Evolutionary conservation across 2,329 filamentous ascomycete genomes (phyloP).

Genomic region (Aspergillus brasiliensis): DNA sequence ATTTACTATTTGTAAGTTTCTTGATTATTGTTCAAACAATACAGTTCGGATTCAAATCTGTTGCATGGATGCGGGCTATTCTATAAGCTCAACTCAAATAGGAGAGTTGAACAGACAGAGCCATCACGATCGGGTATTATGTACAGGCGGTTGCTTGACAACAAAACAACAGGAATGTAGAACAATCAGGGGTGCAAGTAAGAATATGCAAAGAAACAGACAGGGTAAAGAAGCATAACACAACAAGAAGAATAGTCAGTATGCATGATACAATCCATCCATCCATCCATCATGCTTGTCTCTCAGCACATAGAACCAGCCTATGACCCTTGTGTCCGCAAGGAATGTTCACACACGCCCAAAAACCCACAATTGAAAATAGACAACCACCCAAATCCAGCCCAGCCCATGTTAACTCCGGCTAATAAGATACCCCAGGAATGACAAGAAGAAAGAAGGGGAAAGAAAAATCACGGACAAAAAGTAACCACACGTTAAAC

Average conservation of each 20-base stretch:
- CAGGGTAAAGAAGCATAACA: not conserved
- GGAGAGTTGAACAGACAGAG: not conserved
- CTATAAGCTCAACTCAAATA: no score
- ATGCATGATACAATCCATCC: not conserved
- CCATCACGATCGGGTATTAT: not conserved
- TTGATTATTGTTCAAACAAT: not conserved
- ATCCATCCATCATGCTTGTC: not conserved
- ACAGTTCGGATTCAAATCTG: not conserved
- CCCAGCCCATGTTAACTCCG: not conserved
- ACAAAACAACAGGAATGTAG: not conserved
- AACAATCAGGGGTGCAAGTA: not conserved
- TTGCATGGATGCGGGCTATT: not conserved
- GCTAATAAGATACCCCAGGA: not conserved
- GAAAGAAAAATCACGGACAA: not conserved
- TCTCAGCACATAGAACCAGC: not conserved
- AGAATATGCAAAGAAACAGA: slow-evolving; percentile 7
- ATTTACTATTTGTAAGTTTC: not conserved
- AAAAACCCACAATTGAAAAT: not conserved
- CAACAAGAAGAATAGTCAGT: not conserved
- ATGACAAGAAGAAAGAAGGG: not conserved
- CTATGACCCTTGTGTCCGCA: not conserved
- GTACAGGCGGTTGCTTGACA: not conserved
- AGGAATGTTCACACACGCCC: not conserved
- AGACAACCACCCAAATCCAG: not conserved
- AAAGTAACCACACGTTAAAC: slow-evolving; percentile 19